Base-by-base conservation (phyloP, 2,329 filamentous ascomycete species). In the Phaeosphaeriaceae sp. region DNA sequence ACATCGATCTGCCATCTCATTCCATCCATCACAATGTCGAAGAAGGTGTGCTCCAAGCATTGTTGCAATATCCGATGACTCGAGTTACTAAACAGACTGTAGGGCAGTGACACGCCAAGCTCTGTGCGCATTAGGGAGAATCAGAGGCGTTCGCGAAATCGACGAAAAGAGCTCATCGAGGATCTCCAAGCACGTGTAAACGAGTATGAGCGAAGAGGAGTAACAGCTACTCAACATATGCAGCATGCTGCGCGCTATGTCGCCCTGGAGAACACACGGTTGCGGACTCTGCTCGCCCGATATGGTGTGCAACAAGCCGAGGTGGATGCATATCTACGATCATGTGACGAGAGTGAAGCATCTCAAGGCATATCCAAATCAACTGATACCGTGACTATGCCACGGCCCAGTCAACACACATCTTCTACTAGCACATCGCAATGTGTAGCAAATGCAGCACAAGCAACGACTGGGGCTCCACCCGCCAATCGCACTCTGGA, bases 91-190 rank as follows among this genome's bases (percentile, higher is more conserved):
- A 47, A 25, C 1, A 1, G 2, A 7, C 17, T 9, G 21, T 44
- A 65, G 62, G 54, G 57, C n/a, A 63, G 36, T 15, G 82, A 84
- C 36, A 59, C 58, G 7, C 56, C 62, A 25, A 57, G 57, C 21
- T 59, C 67, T 3, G 58, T 58, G 13, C 87, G 89, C 60, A 88
- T 92, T 63, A 85, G 90, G 60, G 88, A 92, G 66, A 93, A 92
- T 70, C 90, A 92, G 73, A 83, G 90, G 51, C 87, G 89, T 60
- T 91, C 88, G 13, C 86, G 90, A 41, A 88, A 88, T 27, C 84
- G 89, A 27, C 84, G 87, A 63, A 90, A 89, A 78, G 89, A 91
- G 70, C 91, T 92, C 69, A 78, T 91, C 50, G 80, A 86, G 60
- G 86, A 89, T 50, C 83, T 92, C 24, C 89, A 92, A 75, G 78